A percentile compares a stretch with the other conserved stretches of the same genome.
phyloP scores from a whole-genome alignment of 768 basidiomycete species.

The Lentinus tigrinus region DNA sequence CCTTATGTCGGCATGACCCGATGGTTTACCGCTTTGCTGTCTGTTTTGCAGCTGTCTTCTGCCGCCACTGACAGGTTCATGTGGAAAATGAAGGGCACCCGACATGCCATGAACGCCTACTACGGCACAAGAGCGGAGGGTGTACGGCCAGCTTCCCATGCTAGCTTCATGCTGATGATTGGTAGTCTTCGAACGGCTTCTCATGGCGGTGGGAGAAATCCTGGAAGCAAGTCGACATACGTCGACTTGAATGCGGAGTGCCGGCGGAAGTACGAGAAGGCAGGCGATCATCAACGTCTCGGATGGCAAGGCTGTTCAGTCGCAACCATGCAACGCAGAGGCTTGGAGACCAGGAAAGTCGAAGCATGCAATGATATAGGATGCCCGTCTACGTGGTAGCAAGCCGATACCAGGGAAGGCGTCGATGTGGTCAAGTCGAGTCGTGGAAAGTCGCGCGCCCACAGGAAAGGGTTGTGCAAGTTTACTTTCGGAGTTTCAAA shows the following conservation, averaged over 20 bases:
- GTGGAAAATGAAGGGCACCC: no score
- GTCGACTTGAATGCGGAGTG: neutral
- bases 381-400: neutral
- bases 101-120: no score
- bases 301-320: neutral
- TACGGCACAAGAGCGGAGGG: neutral
- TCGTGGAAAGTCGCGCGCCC: neutral
- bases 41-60: no score
- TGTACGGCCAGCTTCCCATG: neutral
- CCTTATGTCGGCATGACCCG: neutral
- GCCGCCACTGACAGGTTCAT: no score
- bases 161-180: neutral
- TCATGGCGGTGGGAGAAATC: neutral
- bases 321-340: neutral
- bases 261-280: conserved; percentile 6
- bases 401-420: neutral
- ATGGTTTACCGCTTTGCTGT: no score
- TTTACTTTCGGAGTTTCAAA: conserved; percentile 8
- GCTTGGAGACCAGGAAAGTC: neutral
- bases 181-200: neutral
- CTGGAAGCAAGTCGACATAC: neutral
- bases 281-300: neutral
- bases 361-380: neutral
- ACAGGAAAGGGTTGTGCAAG: no score
- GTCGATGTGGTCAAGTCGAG: neutral